These are phyloP conservation scores for Oryza meridionalis DNA, from an alignment of 176 grass and related monocot genomes.

Conservation along the genomic window DNA sequence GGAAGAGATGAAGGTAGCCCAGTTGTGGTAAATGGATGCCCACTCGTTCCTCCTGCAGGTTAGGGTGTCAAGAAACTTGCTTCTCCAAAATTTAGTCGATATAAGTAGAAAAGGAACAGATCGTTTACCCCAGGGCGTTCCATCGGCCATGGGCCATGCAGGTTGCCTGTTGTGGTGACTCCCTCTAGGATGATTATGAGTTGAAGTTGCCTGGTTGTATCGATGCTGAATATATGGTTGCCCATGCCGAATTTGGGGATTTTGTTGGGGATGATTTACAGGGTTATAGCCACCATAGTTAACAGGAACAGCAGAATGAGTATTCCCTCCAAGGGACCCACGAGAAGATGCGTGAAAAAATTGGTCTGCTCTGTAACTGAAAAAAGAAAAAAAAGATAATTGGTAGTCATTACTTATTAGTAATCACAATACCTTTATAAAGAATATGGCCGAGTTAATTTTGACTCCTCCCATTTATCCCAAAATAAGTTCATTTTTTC, in stretches of 20 bases:
- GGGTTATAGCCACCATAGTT: conserved; percentile 46
- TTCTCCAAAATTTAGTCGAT: background rate
- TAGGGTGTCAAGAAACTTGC: background rate
- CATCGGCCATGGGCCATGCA: conserved; percentile 51
- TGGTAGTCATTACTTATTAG: conserved; percentile 15
- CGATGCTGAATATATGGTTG: conserved; percentile 57
- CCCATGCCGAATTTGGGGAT: conserved; percentile 40
- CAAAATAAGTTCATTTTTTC: too few relatives aligned
- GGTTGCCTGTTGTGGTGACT: conserved; percentile 62
- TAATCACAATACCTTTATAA: conserved; percentile 10
- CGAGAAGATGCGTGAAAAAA: conserved; percentile 34
- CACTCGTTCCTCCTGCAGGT: conserved; percentile 49
- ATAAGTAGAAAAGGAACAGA: background rate
- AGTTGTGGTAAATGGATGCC: conserved; percentile 51
- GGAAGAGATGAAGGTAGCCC: conserved; percentile 47
- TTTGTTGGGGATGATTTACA: conserved; percentile 48
- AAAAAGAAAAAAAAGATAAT: background rate
- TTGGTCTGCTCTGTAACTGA: conserved; percentile 50
- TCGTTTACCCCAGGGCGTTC: conserved; percentile 73
- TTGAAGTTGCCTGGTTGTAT: conserved; percentile 52
- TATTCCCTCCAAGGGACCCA: conserved; percentile 26
- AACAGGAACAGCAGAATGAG: conserved; percentile 40
- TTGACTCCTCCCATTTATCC: too few relatives aligned
- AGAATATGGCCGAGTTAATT: background rate
- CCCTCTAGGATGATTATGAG: conserved; percentile 44